These are phyloP conservation scores for Dendrobium catenatum DNA, from an alignment of 106 monocot genomes.

Conservation along the genomic window DNA sequence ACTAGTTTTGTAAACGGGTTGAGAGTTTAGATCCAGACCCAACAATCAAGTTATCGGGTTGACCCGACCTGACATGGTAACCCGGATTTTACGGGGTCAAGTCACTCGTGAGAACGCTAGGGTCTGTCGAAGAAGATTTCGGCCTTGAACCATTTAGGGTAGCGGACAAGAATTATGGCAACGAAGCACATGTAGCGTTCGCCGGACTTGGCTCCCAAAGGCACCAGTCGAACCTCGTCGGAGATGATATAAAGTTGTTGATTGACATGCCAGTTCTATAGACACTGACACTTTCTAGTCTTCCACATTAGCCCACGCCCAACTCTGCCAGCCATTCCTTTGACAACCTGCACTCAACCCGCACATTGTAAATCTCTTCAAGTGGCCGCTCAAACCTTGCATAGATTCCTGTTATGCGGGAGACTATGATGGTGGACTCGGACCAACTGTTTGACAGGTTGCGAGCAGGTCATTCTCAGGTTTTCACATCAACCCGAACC, in stretches of 20 bases:
- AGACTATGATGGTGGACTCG: not conserved
- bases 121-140: constrained; percentile 78
- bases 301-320: constrained; percentile 47
- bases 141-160: constrained; percentile 93
- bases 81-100: too few relatives aligned
- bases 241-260: constrained; percentile 80
- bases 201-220: constrained; percentile 49
- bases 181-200: constrained; percentile 77
- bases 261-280: constrained; percentile 98
- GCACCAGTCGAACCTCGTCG: constrained; percentile 75
- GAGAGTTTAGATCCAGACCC: too few relatives aligned
- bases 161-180: constrained; percentile 74
- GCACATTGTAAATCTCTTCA: constrained; percentile 89
- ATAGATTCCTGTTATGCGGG: not conserved
- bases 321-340: constrained; percentile 42
- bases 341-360: constrained; percentile 53
- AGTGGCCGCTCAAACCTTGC: constrained; percentile 27
- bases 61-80: too few relatives aligned
- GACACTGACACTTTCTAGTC: constrained; percentile 59
- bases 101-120: constrained; percentile 11
- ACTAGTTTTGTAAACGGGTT: too few relatives aligned
- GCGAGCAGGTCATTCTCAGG: too few relatives aligned
- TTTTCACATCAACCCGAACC: too few relatives aligned
- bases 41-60: too few relatives aligned
- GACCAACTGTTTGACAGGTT: not conserved